Percentiles rank a stretch among this genome's conserved stretches.
Evolutionary conservation across 139 green algal species (phyloP).

Genomic region (Desmodesmus armatus): DNA sequence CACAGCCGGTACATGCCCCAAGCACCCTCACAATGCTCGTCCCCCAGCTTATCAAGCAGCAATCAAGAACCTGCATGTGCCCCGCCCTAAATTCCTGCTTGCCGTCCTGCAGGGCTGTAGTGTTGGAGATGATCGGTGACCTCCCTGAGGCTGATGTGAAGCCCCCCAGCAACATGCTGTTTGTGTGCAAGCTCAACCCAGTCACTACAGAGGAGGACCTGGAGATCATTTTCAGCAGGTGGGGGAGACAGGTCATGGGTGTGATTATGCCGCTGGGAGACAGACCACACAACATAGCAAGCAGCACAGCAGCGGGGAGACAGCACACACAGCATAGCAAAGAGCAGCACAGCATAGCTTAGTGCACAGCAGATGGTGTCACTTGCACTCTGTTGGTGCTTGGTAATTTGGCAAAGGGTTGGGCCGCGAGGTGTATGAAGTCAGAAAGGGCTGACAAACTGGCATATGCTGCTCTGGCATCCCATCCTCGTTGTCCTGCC

Average conservation of each 20-base stretch:
- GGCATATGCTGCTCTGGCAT: background rate
- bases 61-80: background rate
- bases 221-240: slow-evolving; percentile 97
- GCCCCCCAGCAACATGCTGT: slow-evolving; percentile 95
- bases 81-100: background rate
- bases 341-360: too few relatives aligned
- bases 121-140: slow-evolving; percentile 99
- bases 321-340: too few relatives aligned
- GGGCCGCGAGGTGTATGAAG: too few relatives aligned
- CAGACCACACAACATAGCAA: background rate
- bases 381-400: too few relatives aligned
- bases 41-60: too few relatives aligned
- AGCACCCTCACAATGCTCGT: too few relatives aligned
- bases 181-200: slow-evolving; percentile 99
- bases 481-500: background rate
- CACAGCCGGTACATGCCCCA: too few relatives aligned
- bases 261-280: slow-evolving; percentile 93
- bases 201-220: slow-evolving; percentile 92
- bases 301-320: too few relatives aligned
- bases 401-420: too few relatives aligned
- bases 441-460: too few relatives aligned
- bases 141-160: slow-evolving; percentile 92
- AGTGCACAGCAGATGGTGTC: too few relatives aligned
- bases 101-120: slow-evolving; percentile 80
- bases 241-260: slow-evolving; percentile 88